Base-by-base conservation (phyloP, 176 grass and related monocot genomes). In the Oryza meyeriana region DNA sequence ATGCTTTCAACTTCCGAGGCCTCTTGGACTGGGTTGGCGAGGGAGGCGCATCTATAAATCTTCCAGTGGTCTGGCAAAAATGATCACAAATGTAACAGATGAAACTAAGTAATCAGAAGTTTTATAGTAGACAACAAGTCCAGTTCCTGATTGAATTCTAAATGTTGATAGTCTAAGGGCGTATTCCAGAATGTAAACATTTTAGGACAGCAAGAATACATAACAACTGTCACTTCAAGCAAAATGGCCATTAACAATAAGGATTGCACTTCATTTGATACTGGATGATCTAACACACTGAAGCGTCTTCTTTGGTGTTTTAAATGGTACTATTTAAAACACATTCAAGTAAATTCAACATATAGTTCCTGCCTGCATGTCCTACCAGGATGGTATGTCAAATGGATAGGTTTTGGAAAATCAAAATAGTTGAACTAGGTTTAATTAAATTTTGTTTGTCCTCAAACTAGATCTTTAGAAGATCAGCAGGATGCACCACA, bases 21-120 rank as follows among this genome's bases (percentile, higher is more conserved):
- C 89, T 87, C 83, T 95, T 99, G 9, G 89, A 94, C 77, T 95
- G 90, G 63, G 96, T 61, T 18, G 93, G 96, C 35, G 96, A 99
- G 29, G 96, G 85, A 70, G 93, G 96, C 7, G 90, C 32, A 74
- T 97, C 91, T 45, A 85, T 72, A 84, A 90, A 90, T 87, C 96
- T 95, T 89, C 93, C 93, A 80, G 81, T 27, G 50, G 78, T 39
- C 88, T 95, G 74, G 52, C 81, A 83, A 85, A 84, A 63, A 72
- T 18, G n/a, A 85, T 72, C 36, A 61, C 26, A 32, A 13, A 77
- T 80, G 58, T 29, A 78, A 30, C 27, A 34, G 47, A 34, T 22
- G 5, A 42, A 76, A 18, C 16, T 0, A 88, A 83, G 48, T 39
- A 20, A 66, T 39, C 18, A 38, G 44, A 68, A 62, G 52, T 52